Percentiles rank a stretch among this genome's conserved stretches.
These are phyloP conservation scores for Exsudoporus floridanus DNA, from an alignment of 1,284 basidiomycete species.

Conservation along the genomic window DNA sequence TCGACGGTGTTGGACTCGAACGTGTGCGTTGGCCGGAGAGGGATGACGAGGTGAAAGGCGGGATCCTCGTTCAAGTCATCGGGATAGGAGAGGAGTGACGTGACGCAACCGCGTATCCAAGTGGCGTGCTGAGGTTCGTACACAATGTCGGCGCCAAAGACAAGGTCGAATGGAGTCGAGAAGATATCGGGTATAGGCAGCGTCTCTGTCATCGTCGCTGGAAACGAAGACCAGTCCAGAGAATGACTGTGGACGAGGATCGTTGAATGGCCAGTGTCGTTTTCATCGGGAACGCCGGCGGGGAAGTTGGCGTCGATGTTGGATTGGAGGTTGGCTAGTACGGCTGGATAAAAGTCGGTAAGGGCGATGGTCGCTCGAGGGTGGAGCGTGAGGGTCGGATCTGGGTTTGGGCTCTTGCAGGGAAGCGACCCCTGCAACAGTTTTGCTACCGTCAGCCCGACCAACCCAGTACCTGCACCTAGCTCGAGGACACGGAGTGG, in stretches of 20 bases:
- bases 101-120: slow-evolving; percentile 65
- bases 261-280: background rate
- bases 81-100: slow-evolving; percentile 52
- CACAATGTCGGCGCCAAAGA: slow-evolving; percentile 75
- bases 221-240: slow-evolving; percentile 70
- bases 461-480: slow-evolving; percentile 85
- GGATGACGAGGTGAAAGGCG: slow-evolving; percentile 72
- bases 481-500: slow-evolving; percentile 71
- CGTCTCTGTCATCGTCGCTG: slow-evolving; percentile 18
- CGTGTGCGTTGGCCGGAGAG: slow-evolving; percentile 64
- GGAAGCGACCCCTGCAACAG: slow-evolving; percentile 38
- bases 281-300: background rate
- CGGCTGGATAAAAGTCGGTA: slow-evolving; percentile 78
- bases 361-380: slow-evolving; percentile 54
- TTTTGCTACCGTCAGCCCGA: slow-evolving; percentile 66
- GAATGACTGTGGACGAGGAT: slow-evolving; percentile 20
- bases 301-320: slow-evolving; percentile 69
- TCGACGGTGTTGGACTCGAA: slow-evolving; percentile 61
- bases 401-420: background rate
- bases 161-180: slow-evolving; percentile 55
- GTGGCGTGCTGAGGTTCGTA: slow-evolving; percentile 68
- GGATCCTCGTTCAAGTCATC: slow-evolving; percentile 12
- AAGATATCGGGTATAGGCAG: slow-evolving; percentile 7
- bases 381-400: background rate
- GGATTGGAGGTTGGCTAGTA: slow-evolving; percentile 68